Evolutionary conservation across 169 alveolate species (phyloP), one percentile per base, ranked within the genome.

Genomic region (Plasmodium yoelii): DNA sequence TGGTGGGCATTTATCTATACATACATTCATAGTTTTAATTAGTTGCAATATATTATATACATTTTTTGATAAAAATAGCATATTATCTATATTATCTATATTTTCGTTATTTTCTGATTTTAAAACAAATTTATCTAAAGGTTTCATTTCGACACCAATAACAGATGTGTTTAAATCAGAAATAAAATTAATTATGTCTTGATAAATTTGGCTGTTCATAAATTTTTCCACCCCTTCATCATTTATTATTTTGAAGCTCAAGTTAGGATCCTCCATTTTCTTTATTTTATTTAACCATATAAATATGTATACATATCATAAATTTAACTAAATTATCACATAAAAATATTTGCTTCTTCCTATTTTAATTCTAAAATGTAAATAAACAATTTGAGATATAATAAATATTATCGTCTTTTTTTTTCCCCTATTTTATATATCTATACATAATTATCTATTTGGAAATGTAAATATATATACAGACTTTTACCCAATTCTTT

Each of bases 1-100:
- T 9, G 97, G 97, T 26, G 98, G 99, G 34, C 93, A 89, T 61
- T 94, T 93, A 61, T 88, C 93, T 22, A 97, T 73, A 2, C 68
- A 75, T 15, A 26, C 46, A 51, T 75, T 63, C 88, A 75, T 75
- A 56, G 15, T 47, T 53, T 63, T 75, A n/a, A 75, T 24, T 2
- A 75, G 74, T 7, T 55, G 71, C 8, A 75, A 49, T 2, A 75
- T 55, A 15, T 61, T 75, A 26, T 75, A 55, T 26, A 75, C 88
- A 57, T 75, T 75, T 64, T 55, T 64, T 51, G 88, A 75, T 28
- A 75, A 47, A 4, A 75, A 22, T 13, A 75, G 42, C n/a, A 75
- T 47, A 10, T 75, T 39, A 1, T 75, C 75, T 10, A 75, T 47
- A 10, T 75, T 39, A 1, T 75, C 75, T 10, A 4, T 51, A 4